These are phyloP conservation scores for Rhododendron molle DNA, from an alignment of 148 eudicot genomes.

Conservation along the genomic window DNA sequence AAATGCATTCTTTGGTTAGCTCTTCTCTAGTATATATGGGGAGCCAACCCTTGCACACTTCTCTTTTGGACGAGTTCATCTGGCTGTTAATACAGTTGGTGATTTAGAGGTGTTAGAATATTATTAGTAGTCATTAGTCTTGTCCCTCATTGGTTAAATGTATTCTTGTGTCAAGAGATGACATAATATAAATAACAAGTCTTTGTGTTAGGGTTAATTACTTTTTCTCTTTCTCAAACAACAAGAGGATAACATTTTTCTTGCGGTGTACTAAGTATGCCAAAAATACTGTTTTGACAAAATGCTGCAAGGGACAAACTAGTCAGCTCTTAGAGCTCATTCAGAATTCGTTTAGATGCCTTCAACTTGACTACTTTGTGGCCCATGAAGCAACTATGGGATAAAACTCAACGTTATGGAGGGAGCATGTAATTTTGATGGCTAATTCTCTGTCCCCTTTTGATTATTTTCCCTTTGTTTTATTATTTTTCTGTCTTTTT, in stretches of 20 bases:
- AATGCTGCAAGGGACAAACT: neutral
- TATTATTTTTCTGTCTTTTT: neutral
- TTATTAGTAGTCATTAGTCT: too few species aligned
- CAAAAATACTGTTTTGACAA: neutral
- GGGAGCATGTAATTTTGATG: neutral
- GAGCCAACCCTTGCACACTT: neutral
- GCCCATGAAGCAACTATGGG: neutral
- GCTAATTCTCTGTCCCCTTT: neutral
- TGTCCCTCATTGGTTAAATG: too few species aligned
- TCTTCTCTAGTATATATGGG: neutral
- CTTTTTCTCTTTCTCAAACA: too few species aligned
- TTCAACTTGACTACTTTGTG: neutral
- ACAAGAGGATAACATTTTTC: neutral
- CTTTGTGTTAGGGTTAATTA: too few species aligned
- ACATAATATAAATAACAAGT: too few species aligned
- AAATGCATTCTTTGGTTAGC: neutral
- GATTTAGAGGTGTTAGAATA: neutral
- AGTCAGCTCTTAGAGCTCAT: neutral
- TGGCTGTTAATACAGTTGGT: neutral
- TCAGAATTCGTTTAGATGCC: neutral
- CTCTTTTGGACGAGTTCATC: neutral
- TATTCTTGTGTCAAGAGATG: too few species aligned
- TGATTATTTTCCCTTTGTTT: neutral
- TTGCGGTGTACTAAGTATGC: neutral
- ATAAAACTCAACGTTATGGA: neutral